These are phyloP conservation scores for Basidiobolus heterosporus DNA, from an alignment of 371 early-diverging fungal genomes.

Conservation along the genomic window DNA sequence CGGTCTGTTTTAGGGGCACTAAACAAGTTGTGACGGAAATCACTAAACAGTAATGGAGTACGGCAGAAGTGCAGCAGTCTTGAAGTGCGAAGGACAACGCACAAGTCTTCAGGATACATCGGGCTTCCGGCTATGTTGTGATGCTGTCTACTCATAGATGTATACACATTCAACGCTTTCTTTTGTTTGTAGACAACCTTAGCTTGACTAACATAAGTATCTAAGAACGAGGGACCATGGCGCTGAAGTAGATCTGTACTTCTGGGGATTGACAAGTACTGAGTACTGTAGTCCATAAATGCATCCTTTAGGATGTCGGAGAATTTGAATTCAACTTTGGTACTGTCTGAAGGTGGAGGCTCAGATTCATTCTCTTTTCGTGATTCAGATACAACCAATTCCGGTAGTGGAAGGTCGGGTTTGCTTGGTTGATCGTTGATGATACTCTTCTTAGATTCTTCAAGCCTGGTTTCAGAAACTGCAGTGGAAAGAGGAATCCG, in stretches of 20 bases:
- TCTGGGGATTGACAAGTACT: neutral
- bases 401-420: too few relatives aligned
- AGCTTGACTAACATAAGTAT: slow-evolving; percentile 27
- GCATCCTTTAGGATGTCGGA: slow-evolving; percentile 32
- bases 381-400: too few relatives aligned
- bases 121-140: too few relatives aligned
- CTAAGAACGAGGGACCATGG: slow-evolving; percentile 39
- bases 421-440: too few relatives aligned
- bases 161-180: slow-evolving; percentile 40
- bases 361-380: too few relatives aligned
- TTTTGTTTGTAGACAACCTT: slow-evolving; percentile 39
- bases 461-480: too few relatives aligned
- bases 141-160: too few relatives aligned
- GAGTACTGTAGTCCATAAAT: slow-evolving; percentile 17
- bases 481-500: neutral
- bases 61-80: slow-evolving; percentile 45
- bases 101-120: slow-evolving; percentile 17
- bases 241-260: slow-evolving; percentile 26
- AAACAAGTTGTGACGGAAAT: neutral
- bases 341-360: too few relatives aligned
- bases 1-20: neutral
- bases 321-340: slow-evolving; percentile 1
- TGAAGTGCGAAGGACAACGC: slow-evolving; percentile 37
- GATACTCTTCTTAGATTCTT: too few relatives aligned
- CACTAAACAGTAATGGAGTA: slow-evolving; percentile 31